Percentiles rank a stretch among this genome's conserved stretches.
phyloP scores from a whole-genome alignment of 768 basidiomycete species.

The Panaeolus papilionaceus region DNA sequence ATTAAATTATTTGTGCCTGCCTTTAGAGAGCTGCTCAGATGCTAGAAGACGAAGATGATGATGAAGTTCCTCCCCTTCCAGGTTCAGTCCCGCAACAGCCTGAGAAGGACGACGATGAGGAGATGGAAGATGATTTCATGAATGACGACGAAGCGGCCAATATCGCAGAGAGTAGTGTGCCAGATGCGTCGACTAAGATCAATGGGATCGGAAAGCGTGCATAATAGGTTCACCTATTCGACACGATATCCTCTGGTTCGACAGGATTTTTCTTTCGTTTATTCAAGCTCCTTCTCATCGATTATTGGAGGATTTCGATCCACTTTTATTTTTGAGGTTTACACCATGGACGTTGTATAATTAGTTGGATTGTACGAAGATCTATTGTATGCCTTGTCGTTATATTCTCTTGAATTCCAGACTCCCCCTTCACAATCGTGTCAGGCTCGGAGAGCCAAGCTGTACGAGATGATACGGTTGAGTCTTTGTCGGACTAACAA shows the following conservation, averaged over 20 bases:
- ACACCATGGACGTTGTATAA: conserved; percentile 6
- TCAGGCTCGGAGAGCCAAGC: background rate
- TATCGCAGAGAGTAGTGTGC: conserved; percentile 15
- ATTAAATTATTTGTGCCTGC: conserved; percentile 13
- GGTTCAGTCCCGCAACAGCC: conserved; percentile 19
- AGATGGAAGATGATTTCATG: conserved; percentile 26
- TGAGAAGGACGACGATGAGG: conserved; percentile 32
- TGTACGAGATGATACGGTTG: background rate
- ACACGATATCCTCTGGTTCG: conserved; percentile 14
- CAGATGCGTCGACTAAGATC: conserved; percentile 25
- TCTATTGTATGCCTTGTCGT: background rate
- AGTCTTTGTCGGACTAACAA: background rate
- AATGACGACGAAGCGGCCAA: conserved; percentile 25
- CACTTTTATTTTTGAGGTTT: background rate
- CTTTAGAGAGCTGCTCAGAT: conserved; percentile 67
- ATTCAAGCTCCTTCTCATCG: background rate
- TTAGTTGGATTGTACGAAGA: background rate
- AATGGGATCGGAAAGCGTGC: conserved; percentile 34
- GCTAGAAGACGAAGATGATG: conserved; percentile 69
- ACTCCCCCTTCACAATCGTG: background rate
- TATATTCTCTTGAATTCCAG: background rate
- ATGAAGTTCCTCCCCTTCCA: conserved; percentile 30
- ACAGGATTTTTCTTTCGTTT: background rate
- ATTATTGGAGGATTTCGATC: background rate
- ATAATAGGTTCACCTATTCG: background rate